phyloP scores from a whole-genome alignment of 495 filamentous ascomycete genomes.

The Thermothielavioides terrestris region DNA sequence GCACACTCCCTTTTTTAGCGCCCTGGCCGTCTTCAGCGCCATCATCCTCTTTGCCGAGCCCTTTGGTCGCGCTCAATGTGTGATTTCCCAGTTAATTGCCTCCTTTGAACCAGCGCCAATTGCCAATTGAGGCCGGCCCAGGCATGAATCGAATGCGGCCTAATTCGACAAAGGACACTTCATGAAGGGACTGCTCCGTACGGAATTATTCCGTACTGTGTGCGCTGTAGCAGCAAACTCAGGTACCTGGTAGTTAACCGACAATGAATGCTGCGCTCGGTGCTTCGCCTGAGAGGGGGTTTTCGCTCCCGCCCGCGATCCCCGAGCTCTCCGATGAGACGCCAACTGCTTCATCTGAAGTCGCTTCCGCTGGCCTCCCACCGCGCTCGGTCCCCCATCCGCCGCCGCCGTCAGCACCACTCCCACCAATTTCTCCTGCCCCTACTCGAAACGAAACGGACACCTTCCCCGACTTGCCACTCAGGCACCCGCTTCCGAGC shows the following conservation, averaged over 20 bases:
- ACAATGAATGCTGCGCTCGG: slow-evolving; percentile 18
- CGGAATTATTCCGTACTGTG: no score
- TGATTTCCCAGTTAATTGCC: slow-evolving; percentile 6
- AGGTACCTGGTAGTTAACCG: no score
- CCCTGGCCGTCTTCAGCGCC: neutral
- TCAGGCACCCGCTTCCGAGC: slow-evolving; percentile 19
- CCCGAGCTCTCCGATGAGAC: slow-evolving; percentile 16
- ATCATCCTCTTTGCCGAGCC: slow-evolving; percentile 2
- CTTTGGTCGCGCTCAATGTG: slow-evolving; percentile 4
- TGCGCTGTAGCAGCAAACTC: no score
- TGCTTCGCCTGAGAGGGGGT: slow-evolving; percentile 1
- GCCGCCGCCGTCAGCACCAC: no score
- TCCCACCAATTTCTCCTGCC: no score
- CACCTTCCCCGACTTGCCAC: slow-evolving; percentile 18
- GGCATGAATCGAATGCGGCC: neutral
- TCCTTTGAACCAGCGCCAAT: slow-evolving; percentile 7
- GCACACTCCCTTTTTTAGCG: slow-evolving; percentile 2
- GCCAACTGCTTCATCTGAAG: slow-evolving; percentile 22
- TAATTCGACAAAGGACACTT: slow-evolving; percentile 4
- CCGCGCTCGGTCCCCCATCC: slow-evolving; percentile 17
- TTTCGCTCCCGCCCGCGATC: neutral
- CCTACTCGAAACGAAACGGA: slow-evolving; percentile 21
- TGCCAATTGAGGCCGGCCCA: slow-evolving; percentile 2
- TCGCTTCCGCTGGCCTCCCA: slow-evolving; percentile 7
- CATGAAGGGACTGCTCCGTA: no score